Conservation (phyloP, 1,284 basidiomycete genomes). For the Meira miltonrushii region DNA sequence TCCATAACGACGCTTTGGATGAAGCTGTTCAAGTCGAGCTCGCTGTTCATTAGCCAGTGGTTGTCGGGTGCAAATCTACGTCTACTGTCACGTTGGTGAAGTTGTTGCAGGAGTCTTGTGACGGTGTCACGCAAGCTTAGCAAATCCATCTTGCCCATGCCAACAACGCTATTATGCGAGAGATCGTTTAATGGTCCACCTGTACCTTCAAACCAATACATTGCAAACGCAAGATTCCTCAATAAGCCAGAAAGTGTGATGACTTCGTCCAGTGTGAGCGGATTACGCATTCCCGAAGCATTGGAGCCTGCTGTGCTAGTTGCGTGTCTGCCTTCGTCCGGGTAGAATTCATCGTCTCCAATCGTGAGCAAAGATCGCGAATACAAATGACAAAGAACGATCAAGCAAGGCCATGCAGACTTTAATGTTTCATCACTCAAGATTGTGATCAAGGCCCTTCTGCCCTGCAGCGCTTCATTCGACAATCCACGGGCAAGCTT, state of each 20-base stretch:
- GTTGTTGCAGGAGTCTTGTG: constrained; percentile 44
- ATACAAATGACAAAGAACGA: constrained; percentile 79
- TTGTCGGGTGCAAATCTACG: constrained; percentile 53
- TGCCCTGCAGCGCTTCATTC: constrained; percentile 18
- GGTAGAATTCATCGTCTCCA: constrained; percentile 95
- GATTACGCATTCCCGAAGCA: constrained; percentile 59
- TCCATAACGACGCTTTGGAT: constrained; percentile 72
- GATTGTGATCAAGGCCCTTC: constrained; percentile 22
- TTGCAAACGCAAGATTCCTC: constrained; percentile 70
- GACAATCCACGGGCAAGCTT: constrained; percentile 27
- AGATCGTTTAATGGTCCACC: constrained; percentile 18
- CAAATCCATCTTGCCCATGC: constrained; percentile 9
- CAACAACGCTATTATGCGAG: background rate
- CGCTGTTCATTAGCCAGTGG: constrained; percentile 75
- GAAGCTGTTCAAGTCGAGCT: constrained; percentile 75
- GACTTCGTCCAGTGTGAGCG: constrained; percentile 78
- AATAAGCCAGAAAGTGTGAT: constrained; percentile 64
- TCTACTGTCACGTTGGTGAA: constrained; percentile 42
- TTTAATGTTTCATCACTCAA: constrained; percentile 12
- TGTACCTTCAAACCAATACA: constrained; percentile 67
- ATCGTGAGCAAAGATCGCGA: constrained; percentile 80
- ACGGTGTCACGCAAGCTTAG: constrained; percentile 30
- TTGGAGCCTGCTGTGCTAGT: background rate
- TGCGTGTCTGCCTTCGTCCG: constrained; percentile 38
- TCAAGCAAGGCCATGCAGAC: constrained; percentile 59